phyloP scores from a whole-genome alignment of 2,329 filamentous ascomycete genomes.

The Verticillium albo-atrum region DNA sequence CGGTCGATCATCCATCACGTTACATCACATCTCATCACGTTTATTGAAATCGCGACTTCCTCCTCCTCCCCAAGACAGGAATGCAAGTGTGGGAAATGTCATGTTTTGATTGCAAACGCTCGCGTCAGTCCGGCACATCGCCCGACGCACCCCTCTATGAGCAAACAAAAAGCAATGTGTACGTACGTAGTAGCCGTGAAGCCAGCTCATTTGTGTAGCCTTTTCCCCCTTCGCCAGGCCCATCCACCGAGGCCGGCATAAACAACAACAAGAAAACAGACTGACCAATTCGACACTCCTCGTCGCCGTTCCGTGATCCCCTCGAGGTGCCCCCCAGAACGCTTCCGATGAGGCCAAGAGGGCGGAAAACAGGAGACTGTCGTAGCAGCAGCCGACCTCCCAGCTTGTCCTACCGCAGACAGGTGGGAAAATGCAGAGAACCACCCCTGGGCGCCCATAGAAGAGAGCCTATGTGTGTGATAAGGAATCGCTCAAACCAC shows the following conservation, averaged over 20 bases:
- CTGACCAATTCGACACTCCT: not conserved
- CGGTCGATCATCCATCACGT: not conserved
- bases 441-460: not conserved
- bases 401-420: not conserved
- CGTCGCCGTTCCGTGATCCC: too few relatives aligned
- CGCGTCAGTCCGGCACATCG: not conserved
- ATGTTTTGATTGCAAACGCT: not conserved
- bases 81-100: not conserved
- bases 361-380: not conserved
- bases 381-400: not conserved
- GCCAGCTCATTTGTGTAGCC: slow-evolving; percentile 2
- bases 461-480: not conserved
- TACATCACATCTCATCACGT: not conserved
- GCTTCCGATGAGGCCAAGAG: not conserved
- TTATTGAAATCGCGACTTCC: too few relatives aligned
- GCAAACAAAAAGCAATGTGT: not conserved
- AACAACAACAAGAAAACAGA: not conserved
- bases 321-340: too few relatives aligned
- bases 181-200: slow-evolving; percentile 2
- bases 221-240: not conserved
- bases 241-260: not conserved
- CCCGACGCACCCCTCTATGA: not conserved
- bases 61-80: too few relatives aligned
- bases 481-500: not conserved
- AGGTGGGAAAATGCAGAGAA: not conserved